Evolutionary conservation across 164 flowering plant species (phyloP).

Genomic region (Hamamelis virginiana): DNA sequence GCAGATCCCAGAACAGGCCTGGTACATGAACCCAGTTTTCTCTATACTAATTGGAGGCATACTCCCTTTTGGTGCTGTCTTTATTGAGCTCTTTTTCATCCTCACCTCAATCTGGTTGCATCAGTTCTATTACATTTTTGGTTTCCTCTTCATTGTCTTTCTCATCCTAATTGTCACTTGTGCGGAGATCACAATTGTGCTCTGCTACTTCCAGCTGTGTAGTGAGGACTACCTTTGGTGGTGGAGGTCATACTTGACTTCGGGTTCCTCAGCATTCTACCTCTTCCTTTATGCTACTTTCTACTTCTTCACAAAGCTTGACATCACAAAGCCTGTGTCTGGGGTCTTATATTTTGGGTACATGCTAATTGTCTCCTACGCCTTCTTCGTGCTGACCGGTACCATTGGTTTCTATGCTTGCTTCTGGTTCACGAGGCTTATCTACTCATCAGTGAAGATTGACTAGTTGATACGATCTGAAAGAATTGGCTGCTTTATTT

Average conservation of each 20-base stretch:
- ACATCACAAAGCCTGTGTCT: conserved; percentile 83
- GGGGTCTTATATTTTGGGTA: conserved; percentile 80
- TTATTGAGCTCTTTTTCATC: conserved; percentile 90
- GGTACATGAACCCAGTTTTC: conserved; percentile 81
- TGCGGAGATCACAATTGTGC: conserved; percentile 89
- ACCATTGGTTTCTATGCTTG: conserved; percentile 89
- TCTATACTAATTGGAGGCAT: conserved; percentile 84
- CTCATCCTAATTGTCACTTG: conserved; percentile 76
- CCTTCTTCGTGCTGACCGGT: conserved; percentile 92
- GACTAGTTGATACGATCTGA: conserved; percentile 35
- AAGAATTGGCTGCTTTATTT: neutral
- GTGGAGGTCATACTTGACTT: conserved; percentile 93
- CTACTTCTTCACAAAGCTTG: conserved; percentile 89
- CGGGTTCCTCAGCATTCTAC: conserved; percentile 89
- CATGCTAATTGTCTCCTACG: conserved; percentile 81
- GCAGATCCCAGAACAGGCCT: conserved; percentile 85
- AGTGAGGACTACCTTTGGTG: conserved; percentile 96
- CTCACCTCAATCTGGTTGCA: conserved; percentile 91
- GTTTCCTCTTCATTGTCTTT: conserved; percentile 93
- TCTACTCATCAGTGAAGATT: conserved; percentile 91
- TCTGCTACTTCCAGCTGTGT: conserved; percentile 97
- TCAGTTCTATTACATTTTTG: conserved; percentile 90
- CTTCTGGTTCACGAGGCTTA: conserved; percentile 92
- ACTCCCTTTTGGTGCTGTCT: conserved; percentile 91
- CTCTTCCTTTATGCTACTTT: conserved; percentile 84